phyloP scores from a whole-genome alignment of 2,329 filamentous ascomycete genomes.

The Fusarium begoniae region DNA sequence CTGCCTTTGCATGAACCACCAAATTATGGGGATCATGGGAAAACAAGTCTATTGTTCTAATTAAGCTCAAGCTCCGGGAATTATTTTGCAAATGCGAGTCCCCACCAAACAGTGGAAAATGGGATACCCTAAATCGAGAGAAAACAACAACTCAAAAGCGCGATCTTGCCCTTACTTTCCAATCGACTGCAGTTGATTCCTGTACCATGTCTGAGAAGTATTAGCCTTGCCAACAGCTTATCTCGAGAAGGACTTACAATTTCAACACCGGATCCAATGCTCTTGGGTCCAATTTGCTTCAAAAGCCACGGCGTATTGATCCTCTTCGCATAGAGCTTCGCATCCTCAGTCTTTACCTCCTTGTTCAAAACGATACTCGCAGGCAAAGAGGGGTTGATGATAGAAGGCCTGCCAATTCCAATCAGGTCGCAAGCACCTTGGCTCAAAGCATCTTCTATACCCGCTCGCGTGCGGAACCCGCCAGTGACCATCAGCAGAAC shows the following conservation, averaged over 20 bases:
- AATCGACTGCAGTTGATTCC: conserved; percentile 22
- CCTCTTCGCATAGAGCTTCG: conserved; percentile 7
- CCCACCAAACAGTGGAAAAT: too few species aligned
- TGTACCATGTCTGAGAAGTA: conserved; percentile 12
- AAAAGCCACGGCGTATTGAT: conserved; percentile 26
- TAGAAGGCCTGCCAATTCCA: conserved; percentile 52
- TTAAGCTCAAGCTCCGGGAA: background rate
- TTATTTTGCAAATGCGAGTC: accelerated
- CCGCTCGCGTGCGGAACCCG: conserved; percentile 63
- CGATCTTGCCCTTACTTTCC: background rate
- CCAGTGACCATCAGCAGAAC: conserved; percentile 67
- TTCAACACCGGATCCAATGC: conserved; percentile 31
- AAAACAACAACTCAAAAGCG: background rate
- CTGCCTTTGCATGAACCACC: background rate
- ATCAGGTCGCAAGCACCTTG: conserved; percentile 53
- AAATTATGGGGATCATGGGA: background rate
- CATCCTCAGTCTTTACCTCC: conserved; percentile 26
- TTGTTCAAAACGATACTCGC: conserved; percentile 36
- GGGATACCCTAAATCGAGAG: background rate
- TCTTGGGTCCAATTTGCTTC: conserved; percentile 23
- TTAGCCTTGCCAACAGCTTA: background rate
- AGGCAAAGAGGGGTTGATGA: conserved; percentile 51
- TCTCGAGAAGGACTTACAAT: background rate
- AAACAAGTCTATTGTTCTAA: background rate
- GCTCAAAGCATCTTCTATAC: conserved; percentile 53